phyloP scores from a whole-genome alignment of 306 rosid genomes.

The Rubus parviflorus region DNA sequence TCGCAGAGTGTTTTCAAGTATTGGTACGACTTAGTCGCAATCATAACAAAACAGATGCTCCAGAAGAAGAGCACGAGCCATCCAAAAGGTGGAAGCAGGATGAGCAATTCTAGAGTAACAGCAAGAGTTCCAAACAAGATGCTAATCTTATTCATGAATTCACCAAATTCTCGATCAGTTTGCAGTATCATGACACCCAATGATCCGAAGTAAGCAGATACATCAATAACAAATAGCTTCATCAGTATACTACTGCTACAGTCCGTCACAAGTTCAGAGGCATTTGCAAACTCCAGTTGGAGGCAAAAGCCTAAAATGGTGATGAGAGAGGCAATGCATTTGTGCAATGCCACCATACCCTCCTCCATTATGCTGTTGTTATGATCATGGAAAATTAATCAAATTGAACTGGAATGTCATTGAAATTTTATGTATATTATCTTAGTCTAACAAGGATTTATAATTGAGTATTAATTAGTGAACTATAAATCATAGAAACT shows the following conservation, averaged over 20 bases:
- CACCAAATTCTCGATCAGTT: not conserved
- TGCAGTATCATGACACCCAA: not conserved
- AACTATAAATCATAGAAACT: not conserved
- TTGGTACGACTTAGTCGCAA: not conserved
- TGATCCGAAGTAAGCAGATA: not conserved
- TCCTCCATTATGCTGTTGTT: not conserved
- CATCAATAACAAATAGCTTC: not conserved
- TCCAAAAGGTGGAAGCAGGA: not conserved
- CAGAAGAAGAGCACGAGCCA: not conserved
- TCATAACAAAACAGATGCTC: not conserved
- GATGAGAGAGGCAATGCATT: not conserved
- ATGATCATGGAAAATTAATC: not conserved
- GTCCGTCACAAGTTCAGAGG: not conserved
- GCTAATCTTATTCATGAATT: not conserved
- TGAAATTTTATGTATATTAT: no score
- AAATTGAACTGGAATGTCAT: no score
- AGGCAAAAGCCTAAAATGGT: not conserved
- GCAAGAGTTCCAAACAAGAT: constrained; percentile 6
- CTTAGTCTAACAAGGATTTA: not conserved
- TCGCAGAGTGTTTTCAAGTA: not conserved
- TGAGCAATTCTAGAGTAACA: not conserved
- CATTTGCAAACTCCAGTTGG: not conserved
- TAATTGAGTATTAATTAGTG: not conserved
- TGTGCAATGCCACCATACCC: not conserved
- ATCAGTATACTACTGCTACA: not conserved